Conservation (phyloP, 192 early-diverging fungal species). For the Phlyctochytrium bullatum region DNA sequence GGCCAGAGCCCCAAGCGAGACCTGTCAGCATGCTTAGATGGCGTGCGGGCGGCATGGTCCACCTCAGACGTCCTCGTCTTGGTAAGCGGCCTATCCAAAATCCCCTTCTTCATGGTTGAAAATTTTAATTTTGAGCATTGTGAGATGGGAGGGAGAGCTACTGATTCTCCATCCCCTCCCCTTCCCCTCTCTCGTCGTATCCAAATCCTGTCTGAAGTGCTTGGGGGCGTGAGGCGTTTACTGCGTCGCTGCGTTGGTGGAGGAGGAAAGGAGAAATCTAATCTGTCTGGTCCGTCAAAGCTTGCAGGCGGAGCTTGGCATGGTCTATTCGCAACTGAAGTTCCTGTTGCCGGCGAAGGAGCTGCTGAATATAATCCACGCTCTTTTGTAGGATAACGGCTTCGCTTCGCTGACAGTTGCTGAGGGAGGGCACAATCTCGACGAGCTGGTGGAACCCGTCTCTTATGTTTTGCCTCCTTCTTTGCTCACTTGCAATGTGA, state of each 20-base stretch:
- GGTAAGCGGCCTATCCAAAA: constrained; percentile 75
- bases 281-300: no score
- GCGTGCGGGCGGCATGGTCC: background rate
- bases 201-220: no score
- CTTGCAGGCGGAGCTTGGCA: background rate
- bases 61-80: constrained; percentile 75
- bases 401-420: constrained; percentile 76
- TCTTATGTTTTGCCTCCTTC: constrained; percentile 87
- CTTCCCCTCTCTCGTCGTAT: no score
- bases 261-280: no score
- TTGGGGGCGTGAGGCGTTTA: no score
- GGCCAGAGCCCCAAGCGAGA: constrained; percentile 76
- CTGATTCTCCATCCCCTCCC: no score
- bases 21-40: constrained; percentile 34
- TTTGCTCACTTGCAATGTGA: constrained; percentile 94
- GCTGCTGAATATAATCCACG: constrained; percentile 39
- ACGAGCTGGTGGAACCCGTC: constrained; percentile 87
- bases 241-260: no score
- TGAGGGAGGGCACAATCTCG: constrained; percentile 80
- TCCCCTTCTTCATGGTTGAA: no score
- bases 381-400: constrained; percentile 77
- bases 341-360: constrained; percentile 11
- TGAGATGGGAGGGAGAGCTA: no score
- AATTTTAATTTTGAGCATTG: no score
- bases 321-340: constrained; percentile 5